Evolutionary conservation across 2,329 filamentous ascomycete species (phyloP), one percentile per base, ranked within the genome.

Genomic region (Colletotrichum musae): DNA sequence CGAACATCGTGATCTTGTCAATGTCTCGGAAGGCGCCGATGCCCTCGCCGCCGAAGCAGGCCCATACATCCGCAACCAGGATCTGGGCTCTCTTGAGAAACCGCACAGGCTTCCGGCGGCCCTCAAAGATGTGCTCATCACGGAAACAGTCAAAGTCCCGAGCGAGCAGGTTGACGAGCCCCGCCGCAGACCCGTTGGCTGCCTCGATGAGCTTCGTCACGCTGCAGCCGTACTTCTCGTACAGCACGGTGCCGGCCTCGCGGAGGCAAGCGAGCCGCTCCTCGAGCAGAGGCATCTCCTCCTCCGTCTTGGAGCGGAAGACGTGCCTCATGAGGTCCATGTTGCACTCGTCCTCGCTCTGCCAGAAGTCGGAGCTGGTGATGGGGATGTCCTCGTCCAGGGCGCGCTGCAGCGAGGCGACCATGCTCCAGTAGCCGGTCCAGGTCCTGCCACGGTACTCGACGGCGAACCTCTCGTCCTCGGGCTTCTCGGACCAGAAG

Each of bases 1-100:
- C 95, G 84, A 99, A 99, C 92, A 98, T 98, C 70, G 96, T 99
- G 75, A 99, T 92, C 78, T 94, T 94, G 81, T 96, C 92, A 74
- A 99, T 97, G 77, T 99, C 96, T 66, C 89, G 78, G 80, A 99
- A 99, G 32, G 87, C 84, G 39, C 96, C 97, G 75, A 91, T 95
- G 28, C 88, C 86, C 73, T 92, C 85, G 53, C 94, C 94, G 61
- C 95, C 89, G 78, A 98, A 98, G 72, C 94, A 97, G 5, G 96
- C 97, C 97, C 97, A 99, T 1, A 98, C 79, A 79, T 99, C 96
- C 24, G 97, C 97, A 2, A 97, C 95, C 21, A 98, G 88, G 70
- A 99, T 99, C 80, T 99, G 96, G 2, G 96, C 95, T 12, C 97
- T 91, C 82, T 99, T 99, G 77, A 97, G 90, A 71, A 99, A 88